Conservation (phyloP, 306 rosid genomes). For the Betula pendula region DNA sequence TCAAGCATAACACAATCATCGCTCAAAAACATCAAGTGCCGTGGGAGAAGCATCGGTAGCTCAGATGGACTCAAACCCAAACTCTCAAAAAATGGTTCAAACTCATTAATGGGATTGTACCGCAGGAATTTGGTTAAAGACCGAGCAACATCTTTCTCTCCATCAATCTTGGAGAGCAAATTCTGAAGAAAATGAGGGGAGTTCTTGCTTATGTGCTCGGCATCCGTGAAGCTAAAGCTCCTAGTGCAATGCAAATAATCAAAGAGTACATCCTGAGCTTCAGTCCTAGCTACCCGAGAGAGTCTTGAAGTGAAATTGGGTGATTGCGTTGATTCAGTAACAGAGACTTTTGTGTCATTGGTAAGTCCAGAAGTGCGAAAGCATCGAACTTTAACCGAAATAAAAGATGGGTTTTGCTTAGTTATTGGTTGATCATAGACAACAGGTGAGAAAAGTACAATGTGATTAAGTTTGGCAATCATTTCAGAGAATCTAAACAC, state of each 20-base stretch:
- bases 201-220: constrained; percentile 71
- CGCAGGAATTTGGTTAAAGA: constrained; percentile 48
- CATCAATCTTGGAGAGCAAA: constrained; percentile 40
- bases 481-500: constrained; percentile 28
- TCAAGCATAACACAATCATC: constrained; percentile 60
- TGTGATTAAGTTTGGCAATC: constrained; percentile 36
- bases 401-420: constrained; percentile 29
- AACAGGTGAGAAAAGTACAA: constrained; percentile 24
- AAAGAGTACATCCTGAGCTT: constrained; percentile 50
- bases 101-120: constrained; percentile 76
- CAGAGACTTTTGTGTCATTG: constrained; percentile 20
- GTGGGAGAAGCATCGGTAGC: constrained; percentile 48
- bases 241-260: constrained; percentile 71
- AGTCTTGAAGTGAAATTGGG: constrained; percentile 25
- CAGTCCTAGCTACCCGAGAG: constrained; percentile 34
- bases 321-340: constrained; percentile 10
- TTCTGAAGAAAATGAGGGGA: constrained; percentile 58
- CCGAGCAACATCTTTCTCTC: constrained; percentile 38
- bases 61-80: constrained; percentile 58
- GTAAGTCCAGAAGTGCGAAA: constrained; percentile 22
- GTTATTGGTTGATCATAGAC: constrained; percentile 16
- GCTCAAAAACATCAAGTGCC: constrained; percentile 44
- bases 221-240: constrained; percentile 52
- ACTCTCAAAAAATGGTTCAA: constrained; percentile 83
- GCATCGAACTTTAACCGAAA: constrained; percentile 29